Evolutionary conservation across 257 asterid genomes (phyloP).

Genomic region (Nicotiana sylvestris): DNA sequence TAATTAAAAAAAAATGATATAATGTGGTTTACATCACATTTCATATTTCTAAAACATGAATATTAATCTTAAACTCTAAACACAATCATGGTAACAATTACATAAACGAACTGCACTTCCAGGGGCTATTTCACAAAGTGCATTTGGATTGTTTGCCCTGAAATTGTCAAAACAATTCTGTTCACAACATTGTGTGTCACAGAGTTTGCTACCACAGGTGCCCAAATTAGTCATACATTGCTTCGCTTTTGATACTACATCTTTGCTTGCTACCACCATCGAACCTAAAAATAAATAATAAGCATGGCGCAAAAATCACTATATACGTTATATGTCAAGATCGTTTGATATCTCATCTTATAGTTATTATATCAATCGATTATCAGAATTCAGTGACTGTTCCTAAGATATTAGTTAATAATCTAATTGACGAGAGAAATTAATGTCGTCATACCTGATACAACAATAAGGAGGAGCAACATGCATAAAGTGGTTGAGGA

Average conservation of each 20-base stretch:
- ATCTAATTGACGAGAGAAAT: background rate
- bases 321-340: too few relatives aligned
- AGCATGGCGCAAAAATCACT: background rate
- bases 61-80: background rate
- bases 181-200: background rate
- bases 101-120: background rate
- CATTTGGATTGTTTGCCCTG: background rate
- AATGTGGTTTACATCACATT: background rate
- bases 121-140: background rate
- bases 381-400: too few relatives aligned
- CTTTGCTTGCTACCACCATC: background rate
- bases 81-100: conserved; percentile 1
- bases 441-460: background rate
- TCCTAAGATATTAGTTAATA: too few relatives aligned
- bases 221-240: background rate
- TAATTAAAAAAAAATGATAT: background rate
- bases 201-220: background rate
- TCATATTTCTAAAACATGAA: background rate
- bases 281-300: background rate
- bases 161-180: background rate
- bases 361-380: background rate
- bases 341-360: background rate
- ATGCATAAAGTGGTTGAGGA: background rate
- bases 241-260: background rate
- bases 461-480: background rate